A percentile compares a stretch with the other conserved stretches of the same genome.
These are phyloP conservation scores for Mycena haematopus DNA, from an alignment of 768 basidiomycete species.

Conservation along the genomic window DNA sequence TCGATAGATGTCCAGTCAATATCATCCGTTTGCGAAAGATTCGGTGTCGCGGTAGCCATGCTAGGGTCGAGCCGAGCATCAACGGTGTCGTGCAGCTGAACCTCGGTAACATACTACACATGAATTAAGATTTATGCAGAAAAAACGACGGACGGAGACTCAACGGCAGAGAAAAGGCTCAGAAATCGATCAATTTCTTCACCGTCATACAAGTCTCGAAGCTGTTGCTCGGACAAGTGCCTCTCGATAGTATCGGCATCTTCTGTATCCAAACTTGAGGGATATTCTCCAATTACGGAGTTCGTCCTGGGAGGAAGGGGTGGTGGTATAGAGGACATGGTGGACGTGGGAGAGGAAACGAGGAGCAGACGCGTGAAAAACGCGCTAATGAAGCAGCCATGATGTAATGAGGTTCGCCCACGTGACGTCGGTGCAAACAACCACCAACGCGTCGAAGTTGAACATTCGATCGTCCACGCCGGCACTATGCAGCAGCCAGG, in stretches of 20 bases:
- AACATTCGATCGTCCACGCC: background rate
- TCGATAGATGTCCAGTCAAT: background rate
- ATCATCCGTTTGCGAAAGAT: background rate
- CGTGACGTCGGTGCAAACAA: constrained; percentile 24
- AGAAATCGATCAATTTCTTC: constrained; percentile 46
- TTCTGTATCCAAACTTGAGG: constrained; percentile 7
- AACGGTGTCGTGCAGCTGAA: constrained; percentile 40
- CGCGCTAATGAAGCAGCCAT: constrained; percentile 16
- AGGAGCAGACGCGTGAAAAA: background rate
- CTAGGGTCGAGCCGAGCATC: background rate
- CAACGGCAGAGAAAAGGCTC: constrained; percentile 63
- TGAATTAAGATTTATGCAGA: constrained; percentile 2
- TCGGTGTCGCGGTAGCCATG: constrained; percentile 3
- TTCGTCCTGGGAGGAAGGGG: constrained; percentile 7
- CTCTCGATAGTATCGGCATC: constrained; percentile 25
- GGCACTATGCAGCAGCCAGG: constrained; percentile 52
- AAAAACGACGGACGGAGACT: constrained; percentile 5
- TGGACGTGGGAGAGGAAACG: background rate
- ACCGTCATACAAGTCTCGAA: constrained; percentile 50
- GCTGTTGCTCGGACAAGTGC: constrained; percentile 55
- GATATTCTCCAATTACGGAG: constrained; percentile 21
- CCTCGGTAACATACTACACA: constrained; percentile 65
- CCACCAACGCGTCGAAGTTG: constrained; percentile 24
- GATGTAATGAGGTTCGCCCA: constrained; percentile 11
- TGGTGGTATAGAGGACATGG: constrained; percentile 4